Evolutionary conservation across 106 monocot genomes (phyloP).

Genomic region (Phalaenopsis aphrodite): DNA sequence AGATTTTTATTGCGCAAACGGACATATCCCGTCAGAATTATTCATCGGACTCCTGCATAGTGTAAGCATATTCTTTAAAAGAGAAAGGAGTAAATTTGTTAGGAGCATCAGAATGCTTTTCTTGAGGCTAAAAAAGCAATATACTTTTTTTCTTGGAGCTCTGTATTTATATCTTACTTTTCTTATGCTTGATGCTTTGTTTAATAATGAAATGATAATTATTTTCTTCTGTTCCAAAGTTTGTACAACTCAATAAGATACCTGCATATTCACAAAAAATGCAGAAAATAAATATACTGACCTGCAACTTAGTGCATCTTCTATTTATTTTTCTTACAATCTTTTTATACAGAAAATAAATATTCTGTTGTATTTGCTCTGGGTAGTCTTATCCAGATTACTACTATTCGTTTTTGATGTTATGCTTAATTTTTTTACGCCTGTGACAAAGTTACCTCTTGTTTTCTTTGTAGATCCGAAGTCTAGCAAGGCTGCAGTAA

Average conservation of each 20-base stretch:
- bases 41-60: slow-evolving; percentile 9
- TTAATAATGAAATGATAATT: not conserved
- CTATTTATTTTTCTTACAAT: not conserved
- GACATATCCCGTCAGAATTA: not conserved
- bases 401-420: not conserved
- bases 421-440: not conserved
- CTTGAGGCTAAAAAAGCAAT: not conserved
- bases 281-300: not conserved
- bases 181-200: not conserved
- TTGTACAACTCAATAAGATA: not conserved
- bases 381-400: not conserved
- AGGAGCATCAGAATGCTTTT: not conserved
- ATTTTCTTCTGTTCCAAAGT: not conserved
- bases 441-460: not conserved
- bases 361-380: not conserved
- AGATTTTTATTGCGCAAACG: slow-evolving; percentile 14
- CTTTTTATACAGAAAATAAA: too few relatives aligned
- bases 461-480: not conserved
- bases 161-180: not conserved
- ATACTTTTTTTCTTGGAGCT: not conserved
- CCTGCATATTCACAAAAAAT: not conserved
- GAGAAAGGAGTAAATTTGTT: not conserved
- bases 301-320: not conserved
- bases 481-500: not conserved
- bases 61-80: slow-evolving; percentile 8